Evolutionary conservation across 108 stramenopile species (phyloP).

Genomic region (Skeletonema marinoi): DNA sequence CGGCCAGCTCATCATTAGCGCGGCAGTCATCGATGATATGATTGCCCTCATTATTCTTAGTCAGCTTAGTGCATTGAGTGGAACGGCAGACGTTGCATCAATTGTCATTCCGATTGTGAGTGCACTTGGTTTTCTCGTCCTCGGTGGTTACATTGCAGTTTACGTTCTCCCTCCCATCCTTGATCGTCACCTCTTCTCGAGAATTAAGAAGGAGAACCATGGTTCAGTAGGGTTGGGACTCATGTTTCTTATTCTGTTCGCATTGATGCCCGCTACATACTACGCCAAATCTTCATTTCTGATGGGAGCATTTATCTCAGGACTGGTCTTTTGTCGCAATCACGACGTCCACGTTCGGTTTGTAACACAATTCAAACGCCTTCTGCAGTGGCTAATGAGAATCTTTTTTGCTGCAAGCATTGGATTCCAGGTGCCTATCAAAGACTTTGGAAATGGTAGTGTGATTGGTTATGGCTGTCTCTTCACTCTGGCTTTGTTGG

Average conservation of each 20-base stretch:
- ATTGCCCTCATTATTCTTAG: slow-evolving; percentile 81
- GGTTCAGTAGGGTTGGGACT: slow-evolving; percentile 60
- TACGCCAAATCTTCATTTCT: slow-evolving; percentile 65
- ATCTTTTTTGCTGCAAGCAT: slow-evolving; percentile 86
- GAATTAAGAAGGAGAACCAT: slow-evolving; percentile 32
- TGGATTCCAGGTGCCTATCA: slow-evolving; percentile 79
- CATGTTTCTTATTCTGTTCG: slow-evolving; percentile 53
- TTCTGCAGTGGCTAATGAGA: slow-evolving; percentile 86
- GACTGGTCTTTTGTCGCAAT: slow-evolving; percentile 73
- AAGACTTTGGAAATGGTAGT: slow-evolving; percentile 56
- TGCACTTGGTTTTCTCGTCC: slow-evolving; percentile 63
- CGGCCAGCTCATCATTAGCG: slow-evolving; percentile 84
- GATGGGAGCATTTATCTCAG: slow-evolving; percentile 68
- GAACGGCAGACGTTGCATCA: slow-evolving; percentile 49
- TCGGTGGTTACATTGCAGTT: slow-evolving; percentile 77
- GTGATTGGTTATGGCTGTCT: slow-evolving; percentile 76
- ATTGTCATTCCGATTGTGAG: slow-evolving; percentile 72
- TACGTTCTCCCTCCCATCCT: slow-evolving; percentile 60
- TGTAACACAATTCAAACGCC: slow-evolving; percentile 78
- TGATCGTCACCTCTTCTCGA: slow-evolving; percentile 41
- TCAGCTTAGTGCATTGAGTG: slow-evolving; percentile 64
- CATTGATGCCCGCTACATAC: slow-evolving; percentile 55
- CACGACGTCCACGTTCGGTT: slow-evolving; percentile 63
- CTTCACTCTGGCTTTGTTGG: slow-evolving; percentile 63
- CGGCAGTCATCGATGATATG: slow-evolving; percentile 89